Base-by-base conservation (phyloP, 2,329 filamentous ascomycete genomes). In the Neopestalotiopsis clavispora region DNA sequence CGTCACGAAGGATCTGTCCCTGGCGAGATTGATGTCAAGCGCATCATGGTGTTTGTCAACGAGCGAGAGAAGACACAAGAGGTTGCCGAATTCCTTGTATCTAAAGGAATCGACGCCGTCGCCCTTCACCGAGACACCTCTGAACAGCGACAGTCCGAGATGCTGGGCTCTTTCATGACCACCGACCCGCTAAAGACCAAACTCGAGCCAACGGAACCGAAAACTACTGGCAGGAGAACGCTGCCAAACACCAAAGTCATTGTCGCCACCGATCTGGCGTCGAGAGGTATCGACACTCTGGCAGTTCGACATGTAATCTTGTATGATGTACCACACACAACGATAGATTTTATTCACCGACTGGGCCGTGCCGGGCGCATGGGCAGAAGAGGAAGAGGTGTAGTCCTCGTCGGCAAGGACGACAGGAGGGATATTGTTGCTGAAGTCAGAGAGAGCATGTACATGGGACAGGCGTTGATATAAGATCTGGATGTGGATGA, bases 321-420 rank as follows among this genome's bases (percentile, higher is more conserved):
- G 32, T 98, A 97, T 80, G 94, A 99, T 78, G 95, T 99, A n/a
- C 96, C 96, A 4, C 95, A 98, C 78, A 97, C 94, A 0, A 97
- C 94, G 0, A 97, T 99, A 70, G 97, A 99, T 80, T 99, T 99
- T 76, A 98, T 99, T 76, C 97, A 99, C 80, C 92, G 97, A 17
- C 89, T 98, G 4, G 96, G 96, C 17, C 89, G 96, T 68, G 94
- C 96, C 1, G 96, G 96, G 0, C 89, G 96, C 42, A 98, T 98
- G 94, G 94, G 94, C 2, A 89, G 94, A 71, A 88, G 96, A 78
- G 96, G 96, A 17, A 87, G 95, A 68, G 96, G 94, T 23, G 91
- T 98, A 72, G 95, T 98, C 34, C 84, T 99, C 45, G 93, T 98
- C 1, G 95, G 95, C 71, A 95, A 93, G 79, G 89, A 94, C 71